These are phyloP conservation scores for Cyberlindnera petersonii DNA, from an alignment of 805 yeast species.

Conservation along the genomic window DNA sequence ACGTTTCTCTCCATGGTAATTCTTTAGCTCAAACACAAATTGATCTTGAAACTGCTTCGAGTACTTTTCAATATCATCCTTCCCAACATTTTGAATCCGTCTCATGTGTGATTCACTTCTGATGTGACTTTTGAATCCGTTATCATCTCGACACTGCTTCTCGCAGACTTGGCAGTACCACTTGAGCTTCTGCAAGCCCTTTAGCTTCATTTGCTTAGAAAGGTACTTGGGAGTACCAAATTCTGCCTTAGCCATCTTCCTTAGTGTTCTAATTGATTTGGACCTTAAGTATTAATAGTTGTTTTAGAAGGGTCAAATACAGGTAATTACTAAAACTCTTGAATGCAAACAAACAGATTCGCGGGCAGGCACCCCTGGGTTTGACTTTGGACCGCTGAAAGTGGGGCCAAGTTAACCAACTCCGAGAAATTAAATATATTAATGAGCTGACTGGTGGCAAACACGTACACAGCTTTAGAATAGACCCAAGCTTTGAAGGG, in stretches of 20 bases:
- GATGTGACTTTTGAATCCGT: conserved; percentile 91
- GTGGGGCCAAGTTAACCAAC: too few species aligned
- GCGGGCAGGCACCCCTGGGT: too few species aligned
- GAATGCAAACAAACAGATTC: too few species aligned
- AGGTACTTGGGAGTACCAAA: conserved; percentile 65
- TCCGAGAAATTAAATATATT: too few species aligned
- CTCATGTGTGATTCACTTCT: conserved; percentile 73
- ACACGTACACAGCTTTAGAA: not conserved
- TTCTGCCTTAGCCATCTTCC: conserved; percentile 52
- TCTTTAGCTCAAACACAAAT: conserved; percentile 57
- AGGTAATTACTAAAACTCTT: too few species aligned
- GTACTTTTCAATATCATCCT: conserved; percentile 51
- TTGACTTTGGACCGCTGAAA: too few species aligned
- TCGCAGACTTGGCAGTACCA: conserved; percentile 90
- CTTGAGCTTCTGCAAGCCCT: conserved; percentile 79
- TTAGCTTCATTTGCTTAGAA: conserved; percentile 72
- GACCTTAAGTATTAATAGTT: too few species aligned
- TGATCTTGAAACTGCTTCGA: conserved; percentile 57
- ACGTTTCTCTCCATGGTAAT: conserved; percentile 76
- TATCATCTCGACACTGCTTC: conserved; percentile 93
- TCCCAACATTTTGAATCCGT: conserved; percentile 46
- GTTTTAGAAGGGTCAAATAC: too few species aligned
- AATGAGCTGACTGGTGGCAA: not conserved
- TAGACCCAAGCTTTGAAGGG: too few species aligned
- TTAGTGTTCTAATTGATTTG: not conserved